These are phyloP conservation scores for Ogataea pignaliae DNA, from an alignment of 805 yeast genomes.

Conservation along the genomic window DNA sequence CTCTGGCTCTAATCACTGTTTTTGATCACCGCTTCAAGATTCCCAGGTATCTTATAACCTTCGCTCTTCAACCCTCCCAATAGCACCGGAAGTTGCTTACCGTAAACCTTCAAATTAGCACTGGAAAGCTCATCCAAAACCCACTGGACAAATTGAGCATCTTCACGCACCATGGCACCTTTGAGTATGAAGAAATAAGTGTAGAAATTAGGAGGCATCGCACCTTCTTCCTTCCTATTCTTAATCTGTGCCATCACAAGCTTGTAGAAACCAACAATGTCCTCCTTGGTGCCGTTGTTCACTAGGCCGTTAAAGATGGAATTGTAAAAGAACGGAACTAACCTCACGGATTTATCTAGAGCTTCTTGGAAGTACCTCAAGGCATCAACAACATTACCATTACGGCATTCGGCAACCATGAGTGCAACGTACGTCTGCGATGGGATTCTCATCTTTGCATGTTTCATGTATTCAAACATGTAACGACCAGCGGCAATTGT, in stretches of 20 bases:
- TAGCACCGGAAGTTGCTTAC: slow-evolving; percentile 36
- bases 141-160: slow-evolving; percentile 30
- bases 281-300: slow-evolving; percentile 25
- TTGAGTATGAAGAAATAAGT: slow-evolving; percentile 45
- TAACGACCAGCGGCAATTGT: slow-evolving; percentile 48
- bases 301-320: slow-evolving; percentile 47
- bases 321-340: slow-evolving; percentile 38
- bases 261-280: slow-evolving; percentile 39
- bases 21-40: slow-evolving; percentile 1
- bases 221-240: slow-evolving; percentile 12
- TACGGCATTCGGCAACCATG: slow-evolving; percentile 42
- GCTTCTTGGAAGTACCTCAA: slow-evolving; percentile 36
- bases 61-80: slow-evolving; percentile 19
- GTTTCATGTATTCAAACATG: slow-evolving; percentile 40
- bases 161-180: slow-evolving; percentile 32
- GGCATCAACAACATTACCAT: slow-evolving; percentile 40
- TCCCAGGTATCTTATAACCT: slow-evolving; percentile 20
- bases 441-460: slow-evolving; percentile 28
- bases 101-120: slow-evolving; percentile 30
- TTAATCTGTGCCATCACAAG: slow-evolving; percentile 24
- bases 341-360: slow-evolving; percentile 29
- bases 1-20: too few relatives aligned
- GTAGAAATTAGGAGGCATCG: slow-evolving; percentile 39
- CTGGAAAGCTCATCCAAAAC: slow-evolving; percentile 36
- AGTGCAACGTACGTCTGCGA: slow-evolving; percentile 40